Evolutionary conservation across 1,284 basidiomycete genomes (phyloP).

Genomic region (Rhodofomes roseus): DNA sequence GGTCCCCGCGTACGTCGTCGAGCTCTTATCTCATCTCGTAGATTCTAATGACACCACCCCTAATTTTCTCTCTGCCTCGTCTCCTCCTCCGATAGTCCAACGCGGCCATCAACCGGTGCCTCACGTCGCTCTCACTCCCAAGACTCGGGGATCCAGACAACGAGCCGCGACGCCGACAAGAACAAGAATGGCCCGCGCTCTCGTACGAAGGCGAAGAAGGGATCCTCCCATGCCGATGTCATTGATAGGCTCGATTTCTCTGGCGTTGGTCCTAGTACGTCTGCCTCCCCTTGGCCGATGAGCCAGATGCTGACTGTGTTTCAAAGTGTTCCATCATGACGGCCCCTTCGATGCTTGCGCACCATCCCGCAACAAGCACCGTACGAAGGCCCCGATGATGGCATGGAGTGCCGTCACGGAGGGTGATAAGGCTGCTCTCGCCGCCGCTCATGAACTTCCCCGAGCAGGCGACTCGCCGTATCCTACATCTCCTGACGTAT

Average conservation of each 20-base stretch:
- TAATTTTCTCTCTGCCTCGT: slow-evolving; percentile 23
- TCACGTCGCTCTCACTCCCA: slow-evolving; percentile 67
- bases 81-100: slow-evolving; percentile 12
- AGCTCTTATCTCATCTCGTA: slow-evolving; percentile 4
- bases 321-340: slow-evolving; percentile 81
- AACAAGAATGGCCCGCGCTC: slow-evolving; percentile 35
- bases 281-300: slow-evolving; percentile 3
- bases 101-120: slow-evolving; percentile 32
- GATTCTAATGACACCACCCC: slow-evolving; percentile 6
- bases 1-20: slow-evolving; percentile 33
- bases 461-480: slow-evolving; percentile 44
- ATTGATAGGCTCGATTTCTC: slow-evolving; percentile 64
- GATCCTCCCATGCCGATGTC: slow-evolving; percentile 64
- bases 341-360: slow-evolving; percentile 87
- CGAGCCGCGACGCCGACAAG: slow-evolving; percentile 45
- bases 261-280: slow-evolving; percentile 73
- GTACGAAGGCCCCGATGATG: slow-evolving; percentile 74
- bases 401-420: slow-evolving; percentile 61
- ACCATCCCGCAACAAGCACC: slow-evolving; percentile 78
- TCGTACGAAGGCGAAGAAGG: slow-evolving; percentile 50
- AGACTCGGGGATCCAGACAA: slow-evolving; percentile 47
- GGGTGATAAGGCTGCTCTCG: slow-evolving; percentile 34
- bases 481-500: slow-evolving; percentile 42
- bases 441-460: slow-evolving; percentile 28
- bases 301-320: slow-evolving; percentile 10